Evolutionary conservation across 768 basidiomycete genomes (phyloP), one percentile per base, ranked within the genome.

Genomic region (Hemileccinum impolitum): DNA sequence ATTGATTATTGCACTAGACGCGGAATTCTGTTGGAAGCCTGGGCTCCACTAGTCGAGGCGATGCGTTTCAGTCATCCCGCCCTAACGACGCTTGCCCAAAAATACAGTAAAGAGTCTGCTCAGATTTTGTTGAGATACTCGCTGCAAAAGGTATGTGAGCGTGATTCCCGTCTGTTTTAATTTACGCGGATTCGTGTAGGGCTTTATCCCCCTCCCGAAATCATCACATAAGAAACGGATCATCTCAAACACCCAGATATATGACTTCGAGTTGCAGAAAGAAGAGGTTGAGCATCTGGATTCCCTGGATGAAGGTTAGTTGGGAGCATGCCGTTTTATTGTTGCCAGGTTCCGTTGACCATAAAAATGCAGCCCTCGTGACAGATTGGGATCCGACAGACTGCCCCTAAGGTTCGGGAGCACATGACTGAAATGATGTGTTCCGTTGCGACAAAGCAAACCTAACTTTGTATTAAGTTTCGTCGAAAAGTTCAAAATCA

Each of bases 141-240:
- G 11, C 66, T 93, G n/a, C 87, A 93, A 64, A 85, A 87, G 73
- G 88, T 82, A 47, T 44, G 50, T 31, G 6, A 17, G 28, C 28
- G 28, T 25, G 39, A 38, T 41, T n/a, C 41, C 10, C 30, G 9
- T 43, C 17, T n/a, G 21, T 38, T 28, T 18, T 32, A 14, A 43
- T 46, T 42, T 37, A 28, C n/a, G n/a, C 9, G 8, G 31, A 32
- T 23, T 37, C 31, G 28, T 15, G 23, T 39, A 55, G 61, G 47
- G 43, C 23, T 87, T 73, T 56, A 70, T 85, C 26, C 81, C 83
- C 2, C 68, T 89, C 0, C 85, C 86, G 5, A 88, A 88, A 63
- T 82, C 83, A 5, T 71, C 73, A 13, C 78, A 72, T 0, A 70
- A 74, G 21, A 47, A 66, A 2, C 72, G 85, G 19, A 84, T 90